Evolutionary conservation across 2,329 filamentous ascomycete species (phyloP).

Genomic region (Pestalotiopsis sp.): DNA sequence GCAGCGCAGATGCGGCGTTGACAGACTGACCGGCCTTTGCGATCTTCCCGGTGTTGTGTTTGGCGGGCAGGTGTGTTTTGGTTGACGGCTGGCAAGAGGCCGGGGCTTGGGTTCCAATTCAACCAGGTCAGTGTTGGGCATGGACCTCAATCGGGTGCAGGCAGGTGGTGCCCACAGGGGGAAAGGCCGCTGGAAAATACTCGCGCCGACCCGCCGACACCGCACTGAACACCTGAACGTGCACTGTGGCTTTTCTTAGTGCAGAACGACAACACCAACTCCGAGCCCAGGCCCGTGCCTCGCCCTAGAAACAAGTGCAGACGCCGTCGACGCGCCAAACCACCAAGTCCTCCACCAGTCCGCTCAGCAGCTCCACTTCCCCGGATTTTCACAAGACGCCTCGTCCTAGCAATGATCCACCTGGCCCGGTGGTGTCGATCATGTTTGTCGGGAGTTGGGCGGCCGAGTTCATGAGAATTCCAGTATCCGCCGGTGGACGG

Average conservation of each 20-base stretch:
- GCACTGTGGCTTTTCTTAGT: background rate
- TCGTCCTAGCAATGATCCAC: conserved; percentile 12
- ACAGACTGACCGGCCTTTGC: background rate
- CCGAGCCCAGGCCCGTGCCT: background rate
- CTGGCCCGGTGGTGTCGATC: conserved; percentile 5
- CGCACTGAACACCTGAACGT: too few relatives aligned
- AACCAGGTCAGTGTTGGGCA: too few relatives aligned
- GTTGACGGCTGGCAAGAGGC: background rate
- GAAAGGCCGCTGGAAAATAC: conserved; percentile 4
- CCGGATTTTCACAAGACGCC: conserved; percentile 9
- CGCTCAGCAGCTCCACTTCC: conserved; percentile 11
- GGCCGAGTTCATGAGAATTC: conserved; percentile 26
- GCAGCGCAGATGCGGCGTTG: background rate
- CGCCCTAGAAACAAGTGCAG: background rate
- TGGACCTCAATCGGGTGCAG: too few relatives aligned
- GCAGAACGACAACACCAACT: background rate
- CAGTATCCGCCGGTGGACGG: conserved; percentile 20
- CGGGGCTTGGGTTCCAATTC: too few relatives aligned
- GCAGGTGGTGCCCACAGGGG: background rate
- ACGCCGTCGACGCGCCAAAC: conserved; percentile 1
- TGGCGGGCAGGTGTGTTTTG: background rate
- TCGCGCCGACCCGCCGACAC: background rate
- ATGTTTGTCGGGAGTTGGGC: conserved; percentile 24
- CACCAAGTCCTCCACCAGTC: background rate
- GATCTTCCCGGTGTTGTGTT: background rate